Percentiles rank a stretch among this genome's conserved stretches.
phyloP scores from a whole-genome alignment of 345 rosid species.

The Melastoma malabathricum region DNA sequence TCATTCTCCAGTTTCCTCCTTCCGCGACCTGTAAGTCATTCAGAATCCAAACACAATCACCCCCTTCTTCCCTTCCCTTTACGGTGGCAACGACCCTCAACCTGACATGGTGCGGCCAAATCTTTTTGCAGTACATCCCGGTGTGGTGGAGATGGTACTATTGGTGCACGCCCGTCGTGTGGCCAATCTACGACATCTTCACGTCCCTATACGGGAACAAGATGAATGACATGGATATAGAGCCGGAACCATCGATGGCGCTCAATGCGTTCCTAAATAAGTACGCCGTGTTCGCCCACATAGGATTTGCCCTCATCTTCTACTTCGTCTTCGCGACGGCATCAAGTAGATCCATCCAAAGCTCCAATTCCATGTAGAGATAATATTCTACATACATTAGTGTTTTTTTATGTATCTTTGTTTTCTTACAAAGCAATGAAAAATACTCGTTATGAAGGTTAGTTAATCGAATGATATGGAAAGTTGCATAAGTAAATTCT shows the following conservation, averaged over 20 bases:
- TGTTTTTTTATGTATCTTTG: too few species aligned
- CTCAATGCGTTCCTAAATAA: conserved; percentile 6
- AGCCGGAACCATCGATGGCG: not conserved
- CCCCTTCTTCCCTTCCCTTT: too few species aligned
- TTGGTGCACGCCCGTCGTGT: conserved; percentile 15
- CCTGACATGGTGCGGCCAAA: too few species aligned
- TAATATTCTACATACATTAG: too few species aligned
- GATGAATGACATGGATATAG: not conserved
- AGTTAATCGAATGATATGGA: too few species aligned
- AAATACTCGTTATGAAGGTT: too few species aligned
- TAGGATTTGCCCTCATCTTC: conserved; percentile 14
- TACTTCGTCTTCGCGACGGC: conserved; percentile 13
- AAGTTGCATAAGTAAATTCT: too few species aligned
- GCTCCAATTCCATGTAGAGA: too few species aligned
- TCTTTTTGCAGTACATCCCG: conserved; percentile 12
- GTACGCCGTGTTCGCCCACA: conserved; percentile 6
- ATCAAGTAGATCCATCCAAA: conserved; percentile 7
- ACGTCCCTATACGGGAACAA: conserved; percentile 11
- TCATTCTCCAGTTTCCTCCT: conserved; percentile 22
- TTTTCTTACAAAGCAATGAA: too few species aligned
- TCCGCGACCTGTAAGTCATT: conserved; percentile 15
- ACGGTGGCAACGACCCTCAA: too few species aligned
- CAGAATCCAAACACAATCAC: not conserved
- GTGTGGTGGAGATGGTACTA: conserved; percentile 24
- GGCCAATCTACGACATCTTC: conserved; percentile 14